phyloP scores from a whole-genome alignment of 176 grass and related monocot species.

The Hordeum marinum region DNA sequence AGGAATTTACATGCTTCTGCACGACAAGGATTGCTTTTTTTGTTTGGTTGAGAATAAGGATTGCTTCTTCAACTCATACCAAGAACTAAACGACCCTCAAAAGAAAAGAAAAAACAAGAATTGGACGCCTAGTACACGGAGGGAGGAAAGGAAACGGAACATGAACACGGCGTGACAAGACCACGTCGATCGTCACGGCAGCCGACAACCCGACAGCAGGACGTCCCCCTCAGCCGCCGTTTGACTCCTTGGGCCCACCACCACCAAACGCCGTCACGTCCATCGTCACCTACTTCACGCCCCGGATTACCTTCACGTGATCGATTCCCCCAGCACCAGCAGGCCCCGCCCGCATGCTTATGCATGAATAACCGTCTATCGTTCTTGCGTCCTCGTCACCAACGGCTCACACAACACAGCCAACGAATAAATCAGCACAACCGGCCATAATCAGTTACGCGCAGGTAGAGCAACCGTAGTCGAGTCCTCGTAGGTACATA shows the following conservation, averaged over 20 bases:
- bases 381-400: background rate
- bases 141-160: background rate
- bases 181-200: slow-evolving; percentile 23
- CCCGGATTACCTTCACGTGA: background rate
- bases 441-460: no score
- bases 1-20: no score
- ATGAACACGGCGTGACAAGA: slow-evolving; percentile 20
- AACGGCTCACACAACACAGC: background rate
- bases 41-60: no score
- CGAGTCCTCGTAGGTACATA: no score
- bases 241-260: background rate
- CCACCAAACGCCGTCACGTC: background rate
- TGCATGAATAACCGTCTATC: background rate
- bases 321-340: background rate
- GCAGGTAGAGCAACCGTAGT: no score
- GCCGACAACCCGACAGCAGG: slow-evolving; percentile 49
- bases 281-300: background rate
- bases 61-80: no score
- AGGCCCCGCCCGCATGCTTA: background rate
- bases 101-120: background rate
- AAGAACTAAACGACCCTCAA: no score
- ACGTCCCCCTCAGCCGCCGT: slow-evolving; percentile 50
- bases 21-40: no score
- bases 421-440: no score
- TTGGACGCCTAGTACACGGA: background rate